Conservation (phyloP, 1,139 yeast genomes). For the Candida sojae region DNA sequence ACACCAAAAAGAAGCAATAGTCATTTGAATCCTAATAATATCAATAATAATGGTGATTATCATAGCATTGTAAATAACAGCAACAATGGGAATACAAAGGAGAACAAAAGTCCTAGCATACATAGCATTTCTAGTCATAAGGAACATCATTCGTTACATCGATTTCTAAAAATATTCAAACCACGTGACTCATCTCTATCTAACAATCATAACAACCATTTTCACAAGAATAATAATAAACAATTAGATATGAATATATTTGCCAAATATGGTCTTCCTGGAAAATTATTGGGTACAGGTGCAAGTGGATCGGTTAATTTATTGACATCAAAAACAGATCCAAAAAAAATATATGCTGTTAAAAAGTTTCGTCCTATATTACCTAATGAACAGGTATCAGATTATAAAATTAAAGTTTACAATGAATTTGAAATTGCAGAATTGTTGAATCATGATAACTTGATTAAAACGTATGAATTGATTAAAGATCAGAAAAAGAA, state of each 20-base stretch:
- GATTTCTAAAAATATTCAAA: conserved; percentile 42
- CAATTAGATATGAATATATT: conserved; percentile 21
- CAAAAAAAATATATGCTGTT: conserved; percentile 58
- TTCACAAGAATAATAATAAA: conserved; percentile 1
- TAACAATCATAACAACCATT: conserved; percentile 4
- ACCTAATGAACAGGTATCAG: conserved; percentile 52
- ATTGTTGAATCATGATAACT: conserved; percentile 58
- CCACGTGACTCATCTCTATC: conserved; percentile 16
- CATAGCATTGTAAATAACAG: background rate
- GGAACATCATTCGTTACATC: conserved; percentile 33
- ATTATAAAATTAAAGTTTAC: conserved; percentile 63
- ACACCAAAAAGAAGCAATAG: background rate
- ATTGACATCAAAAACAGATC: conserved; percentile 49
- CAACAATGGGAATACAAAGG: background rate
- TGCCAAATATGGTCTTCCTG: conserved; percentile 59
- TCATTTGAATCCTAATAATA: background rate
- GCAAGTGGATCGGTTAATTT: conserved; percentile 77
- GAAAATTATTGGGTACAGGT: conserved; percentile 66
- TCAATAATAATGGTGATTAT: background rate
- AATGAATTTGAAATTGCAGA: conserved; percentile 70
- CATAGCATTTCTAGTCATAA: conserved; percentile 3
- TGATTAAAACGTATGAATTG: conserved; percentile 66
- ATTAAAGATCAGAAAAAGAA: conserved; percentile 33
- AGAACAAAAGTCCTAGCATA: conserved; percentile 6
- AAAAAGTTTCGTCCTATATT: conserved; percentile 64